Evolutionary conservation across 345 rosid genomes (phyloP), one percentile per base, ranked within the genome.

Genomic region (Citrus reticulata): DNA sequence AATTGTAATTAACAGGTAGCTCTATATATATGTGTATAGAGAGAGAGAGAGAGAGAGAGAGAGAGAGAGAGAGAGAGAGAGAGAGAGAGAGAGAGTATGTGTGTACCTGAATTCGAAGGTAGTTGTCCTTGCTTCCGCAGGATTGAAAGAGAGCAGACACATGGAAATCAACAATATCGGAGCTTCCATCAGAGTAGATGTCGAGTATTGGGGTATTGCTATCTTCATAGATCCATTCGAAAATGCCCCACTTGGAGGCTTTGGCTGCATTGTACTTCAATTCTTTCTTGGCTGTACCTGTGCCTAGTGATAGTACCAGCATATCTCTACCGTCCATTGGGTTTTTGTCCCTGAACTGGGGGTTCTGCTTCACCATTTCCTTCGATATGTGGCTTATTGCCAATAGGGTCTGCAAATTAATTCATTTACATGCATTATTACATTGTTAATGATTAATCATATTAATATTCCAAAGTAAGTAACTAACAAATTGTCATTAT

Each of bases 21-120:
- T 39, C 9, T 7, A 7, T 39, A 9, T 9, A 9, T 40, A 8
- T 39, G 9, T 39, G 7, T 7, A 6, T 8, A 37, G 7, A 7
- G 40, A 6, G 40, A 37, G 24, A 24, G 24, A 24, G 24, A 24
- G 24, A 24, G 24, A 24, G 24, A 24, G 24, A 24, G 24, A 7
- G 40, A 37, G 37, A 35, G 37, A 39, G 42, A 39, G 11, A 1
- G 46, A 37, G 7, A 7, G 40, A 6, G 8, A 7, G 40, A 37
- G 37, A 35, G 37, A 39, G 42, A 39, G 11, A 1, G 46, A 40
- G 11, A 9, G 13, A 40, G 10, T 2, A 3, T 9, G 13, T 46
- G 13, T 46, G 60, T 72, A 77, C 84, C 74, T 82, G 81, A 54
- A 82, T 78, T 24, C 81, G 78, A 13, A 82, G 75, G 72, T 73